These are phyloP conservation scores for Backusella liffmaniae DNA, from an alignment of 192 early-diverging fungal genomes.

Conservation along the genomic window DNA sequence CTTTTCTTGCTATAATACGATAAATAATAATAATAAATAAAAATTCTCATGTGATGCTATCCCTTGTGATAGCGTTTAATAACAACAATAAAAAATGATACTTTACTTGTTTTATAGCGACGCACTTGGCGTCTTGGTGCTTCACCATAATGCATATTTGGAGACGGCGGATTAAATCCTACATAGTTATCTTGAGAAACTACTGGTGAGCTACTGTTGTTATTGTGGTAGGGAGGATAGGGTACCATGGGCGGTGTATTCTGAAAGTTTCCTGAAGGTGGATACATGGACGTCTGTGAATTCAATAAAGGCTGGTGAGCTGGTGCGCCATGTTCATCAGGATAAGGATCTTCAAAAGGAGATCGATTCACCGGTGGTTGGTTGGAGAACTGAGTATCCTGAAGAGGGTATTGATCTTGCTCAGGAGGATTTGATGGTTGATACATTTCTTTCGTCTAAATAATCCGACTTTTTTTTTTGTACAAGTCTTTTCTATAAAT, in stretches of 20 bases:
- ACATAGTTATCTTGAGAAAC: conserved; percentile 16
- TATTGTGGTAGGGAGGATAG: conserved; percentile 12
- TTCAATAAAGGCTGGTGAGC: conserved; percentile 22
- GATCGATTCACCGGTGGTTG: conserved; percentile 21
- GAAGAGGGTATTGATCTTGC: conserved; percentile 37
- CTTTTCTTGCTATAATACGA: conserved; percentile 27
- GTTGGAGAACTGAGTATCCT: conserved; percentile 33
- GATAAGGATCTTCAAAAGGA: conserved; percentile 34
- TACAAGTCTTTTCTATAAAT: not conserved
- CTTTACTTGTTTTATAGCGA: conserved; percentile 52
- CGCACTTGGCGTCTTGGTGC: conserved; percentile 47
- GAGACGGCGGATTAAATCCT: conserved; percentile 28
- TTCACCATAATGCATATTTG: conserved; percentile 35
- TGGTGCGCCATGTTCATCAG: conserved; percentile 11
- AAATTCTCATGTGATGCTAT: not conserved
- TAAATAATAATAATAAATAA: not conserved
- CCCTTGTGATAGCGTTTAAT: not conserved
- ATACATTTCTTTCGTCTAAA: conserved; percentile 15
- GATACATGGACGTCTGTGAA: conserved; percentile 25
- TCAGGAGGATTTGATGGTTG: conserved; percentile 15
- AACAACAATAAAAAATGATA: not conserved
- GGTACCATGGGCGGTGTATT: not conserved
- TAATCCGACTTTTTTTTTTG: not conserved
- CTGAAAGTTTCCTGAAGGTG: not conserved
- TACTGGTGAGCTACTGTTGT: conserved; percentile 28